These are phyloP conservation scores for Fusarium goolgardi DNA, from an alignment of 2,329 filamentous ascomycete genomes.

Conservation along the genomic window DNA sequence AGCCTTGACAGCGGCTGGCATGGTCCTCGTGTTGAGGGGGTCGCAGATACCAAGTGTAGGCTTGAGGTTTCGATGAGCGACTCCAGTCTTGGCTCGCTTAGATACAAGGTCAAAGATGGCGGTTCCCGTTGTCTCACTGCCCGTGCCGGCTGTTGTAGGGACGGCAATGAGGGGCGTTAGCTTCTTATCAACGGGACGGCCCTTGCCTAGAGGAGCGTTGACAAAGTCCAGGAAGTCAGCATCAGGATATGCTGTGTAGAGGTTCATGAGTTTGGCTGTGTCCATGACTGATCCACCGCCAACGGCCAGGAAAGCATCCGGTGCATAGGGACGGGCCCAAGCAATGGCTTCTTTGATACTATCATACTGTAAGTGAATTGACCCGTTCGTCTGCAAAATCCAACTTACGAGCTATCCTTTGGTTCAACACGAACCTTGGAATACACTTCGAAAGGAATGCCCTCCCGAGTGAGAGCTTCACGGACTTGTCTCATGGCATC, in stretches of 20 bases:
- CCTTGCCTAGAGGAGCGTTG: slow-evolving; percentile 91
- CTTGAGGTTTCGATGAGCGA: slow-evolving; percentile 95
- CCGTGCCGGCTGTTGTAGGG: slow-evolving; percentile 85
- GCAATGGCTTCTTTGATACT: slow-evolving; percentile 91
- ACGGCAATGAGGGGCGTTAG: slow-evolving; percentile 83
- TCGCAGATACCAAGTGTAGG: slow-evolving; percentile 90
- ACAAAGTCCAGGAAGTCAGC: slow-evolving; percentile 98
- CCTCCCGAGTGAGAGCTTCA: slow-evolving; percentile 81
- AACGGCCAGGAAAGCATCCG: slow-evolving; percentile 93
- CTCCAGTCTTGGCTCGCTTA: slow-evolving; percentile 92
- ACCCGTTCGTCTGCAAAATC: not conserved
- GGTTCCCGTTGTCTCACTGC: slow-evolving; percentile 95
- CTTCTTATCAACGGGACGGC: slow-evolving; percentile 77
- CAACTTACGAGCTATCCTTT: slow-evolving; percentile 85
- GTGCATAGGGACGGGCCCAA: slow-evolving; percentile 81
- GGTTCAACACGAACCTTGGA: slow-evolving; percentile 87
- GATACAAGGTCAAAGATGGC: slow-evolving; percentile 96
- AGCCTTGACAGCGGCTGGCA: slow-evolving; percentile 94
- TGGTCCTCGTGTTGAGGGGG: slow-evolving; percentile 91
- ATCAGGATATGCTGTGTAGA: slow-evolving; percentile 90
- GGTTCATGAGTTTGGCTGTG: slow-evolving; percentile 98
- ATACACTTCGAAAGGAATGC: slow-evolving; percentile 83
- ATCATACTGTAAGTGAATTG: slow-evolving; percentile 19
- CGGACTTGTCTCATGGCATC: slow-evolving; percentile 91
- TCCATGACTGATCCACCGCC: slow-evolving; percentile 94